A percentile compares a stretch with the other conserved stretches of the same genome.
Evolutionary conservation across 805 yeast genomes (phyloP).

Genomic region (Nakazawaea ernobii): DNA sequence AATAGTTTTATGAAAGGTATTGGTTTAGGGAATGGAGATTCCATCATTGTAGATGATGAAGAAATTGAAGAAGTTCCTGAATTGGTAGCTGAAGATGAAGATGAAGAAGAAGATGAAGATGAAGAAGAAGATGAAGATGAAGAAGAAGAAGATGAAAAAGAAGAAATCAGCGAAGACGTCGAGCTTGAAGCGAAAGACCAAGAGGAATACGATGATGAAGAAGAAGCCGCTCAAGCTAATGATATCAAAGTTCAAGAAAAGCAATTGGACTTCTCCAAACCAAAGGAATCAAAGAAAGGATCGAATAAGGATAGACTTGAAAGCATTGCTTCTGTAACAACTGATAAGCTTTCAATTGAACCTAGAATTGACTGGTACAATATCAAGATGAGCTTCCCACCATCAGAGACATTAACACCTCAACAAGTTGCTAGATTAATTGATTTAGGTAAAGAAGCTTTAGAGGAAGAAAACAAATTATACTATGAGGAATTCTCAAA

Average conservation of each 20-base stretch:
- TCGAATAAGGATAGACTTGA: conserved; percentile 22
- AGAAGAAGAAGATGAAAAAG: conserved; percentile 33
- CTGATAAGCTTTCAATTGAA: conserved; percentile 53
- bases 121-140: conserved; percentile 28
- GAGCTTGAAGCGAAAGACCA: conserved; percentile 30
- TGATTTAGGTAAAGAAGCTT: conserved; percentile 58
- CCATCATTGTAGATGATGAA: conserved; percentile 23
- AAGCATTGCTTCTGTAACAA: conserved; percentile 41
- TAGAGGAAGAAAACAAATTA: conserved; percentile 64
- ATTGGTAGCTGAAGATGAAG: conserved; percentile 24
- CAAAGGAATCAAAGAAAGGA: conserved; percentile 11
- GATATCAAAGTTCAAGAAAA: conserved; percentile 19
- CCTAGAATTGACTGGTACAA: conserved; percentile 75
- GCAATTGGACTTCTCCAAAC: conserved; percentile 12
- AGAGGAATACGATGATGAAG: conserved; percentile 28
- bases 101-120: conserved; percentile 29
- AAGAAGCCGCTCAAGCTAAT: conserved; percentile 10
- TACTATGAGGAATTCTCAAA: conserved; percentile 72
- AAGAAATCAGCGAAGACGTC: conserved; percentile 23
- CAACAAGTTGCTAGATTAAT: conserved; percentile 56
- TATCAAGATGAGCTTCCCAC: conserved; percentile 33
- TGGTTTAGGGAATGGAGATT: conserved; percentile 47
- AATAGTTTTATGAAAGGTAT: conserved; percentile 58
- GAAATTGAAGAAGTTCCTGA: conserved; percentile 30
- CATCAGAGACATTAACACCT: conserved; percentile 35